phyloP scores from a whole-genome alignment of 2,329 filamentous ascomycete species.

The Claviceps paspali region DNA sequence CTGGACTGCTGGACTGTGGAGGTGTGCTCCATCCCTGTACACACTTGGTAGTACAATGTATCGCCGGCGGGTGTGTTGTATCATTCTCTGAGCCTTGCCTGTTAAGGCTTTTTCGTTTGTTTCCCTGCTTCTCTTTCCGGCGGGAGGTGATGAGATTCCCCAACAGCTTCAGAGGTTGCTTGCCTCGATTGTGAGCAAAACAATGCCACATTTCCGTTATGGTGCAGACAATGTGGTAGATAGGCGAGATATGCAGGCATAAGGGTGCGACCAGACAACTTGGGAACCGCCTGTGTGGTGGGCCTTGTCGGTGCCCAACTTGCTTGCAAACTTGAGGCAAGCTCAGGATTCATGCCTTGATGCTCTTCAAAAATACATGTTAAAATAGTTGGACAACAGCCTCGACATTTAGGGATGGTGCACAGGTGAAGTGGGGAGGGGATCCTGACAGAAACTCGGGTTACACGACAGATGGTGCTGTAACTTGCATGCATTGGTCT shows the following conservation, averaged over 20 bases:
- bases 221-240: background rate
- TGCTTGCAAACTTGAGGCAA: too few species aligned
- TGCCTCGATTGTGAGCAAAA: too few species aligned
- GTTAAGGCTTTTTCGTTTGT: too few species aligned
- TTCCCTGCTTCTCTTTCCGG: too few species aligned
- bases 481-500: too few species aligned
- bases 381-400: background rate
- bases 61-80: background rate
- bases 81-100: background rate
- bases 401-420: background rate
- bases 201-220: background rate
- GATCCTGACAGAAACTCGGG: background rate
- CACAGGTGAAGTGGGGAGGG: background rate
- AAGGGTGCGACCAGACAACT: background rate
- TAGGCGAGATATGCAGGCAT: background rate
- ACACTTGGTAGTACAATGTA: too few species aligned
- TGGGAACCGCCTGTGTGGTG: too few species aligned
- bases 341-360: background rate
- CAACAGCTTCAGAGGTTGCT: too few species aligned
- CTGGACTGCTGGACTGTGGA: background rate
- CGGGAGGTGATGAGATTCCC: too few species aligned
- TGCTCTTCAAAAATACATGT: background rate
- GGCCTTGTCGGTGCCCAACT: slow-evolving; percentile 1
- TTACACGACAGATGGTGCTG: background rate
- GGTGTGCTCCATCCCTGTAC: too few species aligned